phyloP scores from a whole-genome alignment of 805 yeast species.

The Kazachstania martiniae region DNA sequence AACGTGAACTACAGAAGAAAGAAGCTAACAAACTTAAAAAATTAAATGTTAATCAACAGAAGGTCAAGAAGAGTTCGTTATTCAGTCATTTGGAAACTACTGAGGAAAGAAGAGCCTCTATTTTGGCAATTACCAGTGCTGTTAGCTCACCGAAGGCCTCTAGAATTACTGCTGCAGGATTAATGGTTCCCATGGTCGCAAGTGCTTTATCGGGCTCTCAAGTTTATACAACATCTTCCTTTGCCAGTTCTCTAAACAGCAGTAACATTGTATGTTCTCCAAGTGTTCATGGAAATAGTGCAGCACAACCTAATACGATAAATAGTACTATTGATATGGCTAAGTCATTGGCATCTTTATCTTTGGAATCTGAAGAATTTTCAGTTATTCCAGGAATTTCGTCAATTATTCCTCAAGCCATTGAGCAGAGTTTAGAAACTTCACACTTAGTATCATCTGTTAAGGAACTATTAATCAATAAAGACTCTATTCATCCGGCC shows the following conservation, averaged over 20 bases:
- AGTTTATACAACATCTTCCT: conserved; percentile 15
- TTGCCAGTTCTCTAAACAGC: conserved; percentile 3
- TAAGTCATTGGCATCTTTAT: conserved; percentile 17
- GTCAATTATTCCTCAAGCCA: conserved; percentile 36
- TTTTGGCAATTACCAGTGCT: conserved; percentile 27
- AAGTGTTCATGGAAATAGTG: conserved; percentile 1
- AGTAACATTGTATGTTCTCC: too few species aligned
- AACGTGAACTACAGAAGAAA: conserved; percentile 42
- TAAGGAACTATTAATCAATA: conserved; percentile 25
- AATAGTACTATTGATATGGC: conserved; percentile 12
- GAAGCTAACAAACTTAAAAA: conserved; percentile 41
- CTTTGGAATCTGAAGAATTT: conserved; percentile 19
- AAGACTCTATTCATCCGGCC: conserved; percentile 72
- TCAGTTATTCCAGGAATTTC: conserved; percentile 31
- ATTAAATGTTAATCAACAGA: conserved; percentile 20
- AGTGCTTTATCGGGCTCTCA: conserved; percentile 17
- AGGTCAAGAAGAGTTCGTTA: conserved; percentile 43
- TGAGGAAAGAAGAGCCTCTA: conserved; percentile 49
- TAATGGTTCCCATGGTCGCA: conserved; percentile 25
- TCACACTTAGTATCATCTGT: conserved; percentile 22
- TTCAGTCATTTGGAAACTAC: conserved; percentile 74
- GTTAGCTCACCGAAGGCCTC: conserved; percentile 24
- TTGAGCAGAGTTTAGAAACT: conserved; percentile 17
- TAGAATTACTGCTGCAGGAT: conserved; percentile 28
- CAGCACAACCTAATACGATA: conserved; percentile 4